These are phyloP conservation scores for Elsinoe necatrix DNA, from an alignment of 2,329 filamentous ascomycete genomes.

Conservation along the genomic window DNA sequence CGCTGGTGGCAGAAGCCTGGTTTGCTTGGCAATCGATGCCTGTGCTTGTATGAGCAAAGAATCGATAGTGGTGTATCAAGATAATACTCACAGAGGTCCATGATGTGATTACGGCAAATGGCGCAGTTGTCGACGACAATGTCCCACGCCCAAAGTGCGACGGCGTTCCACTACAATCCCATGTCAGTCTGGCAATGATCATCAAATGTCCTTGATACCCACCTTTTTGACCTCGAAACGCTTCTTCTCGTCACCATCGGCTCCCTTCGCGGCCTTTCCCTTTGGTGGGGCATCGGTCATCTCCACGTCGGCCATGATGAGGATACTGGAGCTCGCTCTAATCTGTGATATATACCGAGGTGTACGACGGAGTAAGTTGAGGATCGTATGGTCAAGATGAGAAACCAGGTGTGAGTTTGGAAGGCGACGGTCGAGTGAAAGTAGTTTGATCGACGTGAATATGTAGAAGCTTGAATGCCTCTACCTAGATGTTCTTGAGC, in stretches of 20 bases:
- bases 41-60: conserved; percentile 29
- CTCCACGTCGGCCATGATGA: conserved; percentile 82
- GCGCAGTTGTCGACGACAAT: conserved; percentile 99
- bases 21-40: conserved; percentile 98
- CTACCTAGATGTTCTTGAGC: neutral
- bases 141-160: conserved; percentile 98
- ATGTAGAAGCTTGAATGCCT: neutral
- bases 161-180: conserved; percentile 77
- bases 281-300: conserved; percentile 75
- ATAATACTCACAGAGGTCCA: conserved; percentile 75
- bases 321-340: conserved; percentile 15
- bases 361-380: neutral
- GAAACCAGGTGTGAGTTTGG: neutral
- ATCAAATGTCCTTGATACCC: conserved; percentile 20
- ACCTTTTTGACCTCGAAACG: conserved; percentile 99
- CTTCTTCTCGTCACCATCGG: conserved; percentile 61
- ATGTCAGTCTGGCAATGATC: conserved; percentile 15
- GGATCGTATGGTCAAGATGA: too few relatives aligned
- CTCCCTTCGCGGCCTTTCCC: conserved; percentile 44
- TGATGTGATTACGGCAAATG: conserved; percentile 98
- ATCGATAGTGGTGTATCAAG: neutral
- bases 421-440: neutral
- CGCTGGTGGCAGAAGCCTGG: conserved; percentile 90
- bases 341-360: neutral
- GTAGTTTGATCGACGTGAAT: neutral